Evolutionary conservation across 1,284 basidiomycete species (phyloP).

Genomic region (Moesziomyces sp.): DNA sequence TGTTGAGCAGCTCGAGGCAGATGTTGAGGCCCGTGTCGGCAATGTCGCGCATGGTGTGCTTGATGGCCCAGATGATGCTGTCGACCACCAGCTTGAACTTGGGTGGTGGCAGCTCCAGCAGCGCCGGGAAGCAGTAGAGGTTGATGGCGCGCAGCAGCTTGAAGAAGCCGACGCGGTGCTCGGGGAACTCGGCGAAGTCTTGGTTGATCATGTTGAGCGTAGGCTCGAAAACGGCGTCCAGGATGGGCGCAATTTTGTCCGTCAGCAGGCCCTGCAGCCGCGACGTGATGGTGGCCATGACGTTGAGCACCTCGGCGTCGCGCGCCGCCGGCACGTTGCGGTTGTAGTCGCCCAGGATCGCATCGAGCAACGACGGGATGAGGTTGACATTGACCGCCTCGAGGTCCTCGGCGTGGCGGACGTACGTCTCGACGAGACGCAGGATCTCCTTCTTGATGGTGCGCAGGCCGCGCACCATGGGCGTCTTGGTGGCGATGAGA

Average conservation of each 20-base stretch:
- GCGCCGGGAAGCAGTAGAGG: constrained; percentile 93
- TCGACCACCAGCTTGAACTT: constrained; percentile 99
- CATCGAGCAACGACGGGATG: constrained; percentile 94
- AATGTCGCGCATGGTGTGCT: constrained; percentile 99
- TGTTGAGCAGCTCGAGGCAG: constrained; percentile 93
- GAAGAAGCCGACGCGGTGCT: constrained; percentile 98
- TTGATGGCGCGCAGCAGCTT: constrained; percentile 94
- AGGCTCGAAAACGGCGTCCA: constrained; percentile 97
- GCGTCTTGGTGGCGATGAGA: constrained; percentile 93
- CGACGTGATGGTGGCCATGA: constrained; percentile 93
- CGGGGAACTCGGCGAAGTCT: constrained; percentile 96
- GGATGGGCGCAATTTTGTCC: constrained; percentile 92
- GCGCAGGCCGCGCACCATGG: constrained; percentile 90
- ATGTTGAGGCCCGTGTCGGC: constrained; percentile 87
- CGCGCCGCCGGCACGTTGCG: constrained; percentile 91
- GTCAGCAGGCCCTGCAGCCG: constrained; percentile 73
- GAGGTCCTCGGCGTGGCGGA: constrained; percentile 94
- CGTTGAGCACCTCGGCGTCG: constrained; percentile 96
- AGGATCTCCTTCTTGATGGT: constrained; percentile 99
- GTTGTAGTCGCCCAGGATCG: constrained; percentile 95
- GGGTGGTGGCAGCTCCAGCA: constrained; percentile 85
- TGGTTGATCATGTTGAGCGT: constrained; percentile 99
- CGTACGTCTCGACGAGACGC: constrained; percentile 94
- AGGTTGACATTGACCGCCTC: constrained; percentile 90
- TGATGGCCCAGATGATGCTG: constrained; percentile 98